phyloP scores from a whole-genome alignment of 306 rosid species.

The Oemleria cerasiformis region DNA sequence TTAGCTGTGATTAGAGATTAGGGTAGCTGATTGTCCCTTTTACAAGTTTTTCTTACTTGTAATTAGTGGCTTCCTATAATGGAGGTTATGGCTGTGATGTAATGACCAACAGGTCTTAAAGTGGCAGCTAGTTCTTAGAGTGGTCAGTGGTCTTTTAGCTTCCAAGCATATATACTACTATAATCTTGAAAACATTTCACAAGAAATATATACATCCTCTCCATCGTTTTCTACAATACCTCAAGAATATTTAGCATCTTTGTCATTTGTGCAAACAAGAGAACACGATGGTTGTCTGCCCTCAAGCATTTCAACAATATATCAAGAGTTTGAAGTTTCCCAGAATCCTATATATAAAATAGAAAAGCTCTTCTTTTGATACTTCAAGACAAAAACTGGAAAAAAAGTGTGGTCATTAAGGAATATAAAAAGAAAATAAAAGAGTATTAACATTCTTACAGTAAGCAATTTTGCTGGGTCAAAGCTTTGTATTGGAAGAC shows the following conservation, averaged over 20 bases:
- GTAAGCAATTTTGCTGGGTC: constrained; percentile 99
- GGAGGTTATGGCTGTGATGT: too few relatives aligned
- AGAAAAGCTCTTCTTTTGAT: constrained; percentile 12
- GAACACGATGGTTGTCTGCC: constrained; percentile 91
- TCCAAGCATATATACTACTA: too few relatives aligned
- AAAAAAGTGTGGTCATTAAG: constrained; percentile 9
- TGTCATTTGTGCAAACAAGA: constrained; percentile 98
- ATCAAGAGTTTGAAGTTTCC: constrained; percentile 99
- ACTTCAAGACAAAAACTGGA: not conserved
- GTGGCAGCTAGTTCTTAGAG: too few relatives aligned
- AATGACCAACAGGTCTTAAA: too few relatives aligned
- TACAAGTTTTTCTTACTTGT: too few relatives aligned
- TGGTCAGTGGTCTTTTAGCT: too few relatives aligned
- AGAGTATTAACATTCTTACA: constrained; percentile 40
- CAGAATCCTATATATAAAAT: constrained; percentile 74
- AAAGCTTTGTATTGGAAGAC: constrained; percentile 88
- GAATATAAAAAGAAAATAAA: constrained; percentile 12
- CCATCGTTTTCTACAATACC: too few relatives aligned
- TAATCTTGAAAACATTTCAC: too few relatives aligned
- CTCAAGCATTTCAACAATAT: constrained; percentile 88
- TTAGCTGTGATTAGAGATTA: too few relatives aligned
- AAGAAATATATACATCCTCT: too few relatives aligned
- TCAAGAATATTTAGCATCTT: constrained; percentile 98
- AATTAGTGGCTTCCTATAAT: too few relatives aligned
- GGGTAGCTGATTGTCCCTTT: too few relatives aligned